phyloP scores from a whole-genome alignment of 2,329 filamentous ascomycete genomes.

The Claviceps sp. region DNA sequence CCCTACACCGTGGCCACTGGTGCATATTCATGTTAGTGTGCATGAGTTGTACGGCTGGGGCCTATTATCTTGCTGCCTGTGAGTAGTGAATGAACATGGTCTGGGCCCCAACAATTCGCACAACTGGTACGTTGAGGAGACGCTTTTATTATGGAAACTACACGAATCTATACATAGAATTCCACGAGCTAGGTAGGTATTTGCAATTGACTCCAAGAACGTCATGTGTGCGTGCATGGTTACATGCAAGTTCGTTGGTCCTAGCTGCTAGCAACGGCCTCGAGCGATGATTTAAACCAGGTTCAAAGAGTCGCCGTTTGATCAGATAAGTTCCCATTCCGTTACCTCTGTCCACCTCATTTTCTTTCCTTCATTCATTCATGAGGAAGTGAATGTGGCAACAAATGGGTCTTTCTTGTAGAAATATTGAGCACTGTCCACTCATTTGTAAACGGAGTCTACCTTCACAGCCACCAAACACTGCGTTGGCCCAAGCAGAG shows the following conservation, averaged over 20 bases:
- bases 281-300: background rate
- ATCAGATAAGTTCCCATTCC: background rate
- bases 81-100: background rate
- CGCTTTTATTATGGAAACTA: background rate
- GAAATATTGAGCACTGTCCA: background rate
- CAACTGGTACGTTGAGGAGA: background rate
- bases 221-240: slow-evolving; percentile 2
- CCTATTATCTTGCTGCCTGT: background rate
- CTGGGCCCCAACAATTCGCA: slow-evolving; percentile 1
- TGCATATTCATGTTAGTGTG: slow-evolving; percentile 4
- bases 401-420: slow-evolving; percentile 1
- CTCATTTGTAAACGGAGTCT: slow-evolving; percentile 1
- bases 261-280: background rate
- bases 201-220: background rate
- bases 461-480: background rate
- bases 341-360: background rate
- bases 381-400: background rate
- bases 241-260: slow-evolving; percentile 2
- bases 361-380: background rate
- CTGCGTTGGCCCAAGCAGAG: background rate
- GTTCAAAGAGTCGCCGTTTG: background rate
- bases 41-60: slow-evolving; percentile 3
- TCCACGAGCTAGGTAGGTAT: slow-evolving; percentile 2
- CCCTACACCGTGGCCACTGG: slow-evolving; percentile 1
- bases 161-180: background rate